Conservation (phyloP, 225 moss, liverwort and hornwort species). For the Bryum argenteum region DNA sequence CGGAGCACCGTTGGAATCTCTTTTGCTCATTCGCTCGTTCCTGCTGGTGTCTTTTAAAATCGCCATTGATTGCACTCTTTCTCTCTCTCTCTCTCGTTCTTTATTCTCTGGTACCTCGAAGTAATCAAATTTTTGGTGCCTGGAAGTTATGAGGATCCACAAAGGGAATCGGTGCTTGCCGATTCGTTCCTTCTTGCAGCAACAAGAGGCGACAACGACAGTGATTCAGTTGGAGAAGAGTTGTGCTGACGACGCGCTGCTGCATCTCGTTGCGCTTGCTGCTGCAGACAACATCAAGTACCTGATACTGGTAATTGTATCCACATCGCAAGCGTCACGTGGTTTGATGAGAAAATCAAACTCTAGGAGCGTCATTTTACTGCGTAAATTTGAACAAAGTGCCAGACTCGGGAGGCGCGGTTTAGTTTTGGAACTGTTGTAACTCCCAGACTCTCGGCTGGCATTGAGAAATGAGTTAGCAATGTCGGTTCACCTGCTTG, state of each 20-base stretch:
- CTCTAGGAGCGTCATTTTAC: constrained; percentile 41
- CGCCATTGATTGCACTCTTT: constrained; percentile 30
- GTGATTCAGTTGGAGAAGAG: constrained; percentile 16
- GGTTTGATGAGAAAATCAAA: constrained; percentile 23
- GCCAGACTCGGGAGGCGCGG: constrained; percentile 37
- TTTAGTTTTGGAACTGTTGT: constrained; percentile 52
- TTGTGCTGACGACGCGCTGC: constrained; percentile 30
- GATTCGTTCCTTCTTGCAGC: constrained; percentile 44
- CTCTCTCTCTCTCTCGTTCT: not conserved
- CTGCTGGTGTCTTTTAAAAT: constrained; percentile 15
- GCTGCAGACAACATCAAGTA: constrained; percentile 24
- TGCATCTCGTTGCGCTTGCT: constrained; percentile 32
- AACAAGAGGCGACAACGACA: constrained; percentile 25
- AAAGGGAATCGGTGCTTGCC: constrained; percentile 54
- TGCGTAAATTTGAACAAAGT: not conserved
- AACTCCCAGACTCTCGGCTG: constrained; percentile 54
- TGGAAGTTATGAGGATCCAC: constrained; percentile 53
- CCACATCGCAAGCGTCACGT: constrained; percentile 26
- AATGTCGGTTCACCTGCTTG: constrained; percentile 52
- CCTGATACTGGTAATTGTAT: constrained; percentile 42
- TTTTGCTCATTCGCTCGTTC: not conserved
- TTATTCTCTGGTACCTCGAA: not conserved
- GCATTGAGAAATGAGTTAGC: constrained; percentile 48
- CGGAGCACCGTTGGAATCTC: constrained; percentile 7
- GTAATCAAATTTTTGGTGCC: not conserved